These are phyloP conservation scores for Phaffia australis DNA, from an alignment of 768 basidiomycete genomes.

Conservation along the genomic window DNA sequence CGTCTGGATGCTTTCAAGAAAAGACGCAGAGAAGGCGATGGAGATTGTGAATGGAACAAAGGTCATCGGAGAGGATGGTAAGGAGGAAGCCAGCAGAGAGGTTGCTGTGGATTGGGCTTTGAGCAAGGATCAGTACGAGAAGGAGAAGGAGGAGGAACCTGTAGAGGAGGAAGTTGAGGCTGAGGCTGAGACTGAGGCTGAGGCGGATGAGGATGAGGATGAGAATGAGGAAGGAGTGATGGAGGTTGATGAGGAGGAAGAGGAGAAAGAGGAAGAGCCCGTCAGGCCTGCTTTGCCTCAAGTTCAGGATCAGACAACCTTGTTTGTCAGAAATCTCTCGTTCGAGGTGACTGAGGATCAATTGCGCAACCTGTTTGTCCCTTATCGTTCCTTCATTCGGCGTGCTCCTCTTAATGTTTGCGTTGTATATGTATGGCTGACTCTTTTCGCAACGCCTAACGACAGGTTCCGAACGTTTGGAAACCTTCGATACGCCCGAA, in stretches of 20 bases:
- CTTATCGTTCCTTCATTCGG: slow-evolving; percentile 6
- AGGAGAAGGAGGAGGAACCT: slow-evolving; percentile 71
- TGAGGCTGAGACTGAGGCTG: slow-evolving; percentile 34
- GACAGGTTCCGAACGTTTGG: slow-evolving; percentile 82
- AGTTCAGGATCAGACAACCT: slow-evolving; percentile 76
- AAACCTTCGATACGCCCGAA: slow-evolving; percentile 80
- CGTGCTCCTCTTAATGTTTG: not conserved
- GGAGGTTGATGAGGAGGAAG: slow-evolving; percentile 30
- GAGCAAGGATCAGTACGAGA: slow-evolving; percentile 56
- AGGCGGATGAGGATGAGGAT: slow-evolving; percentile 26
- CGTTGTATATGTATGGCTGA: not conserved
- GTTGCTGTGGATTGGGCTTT: slow-evolving; percentile 96
- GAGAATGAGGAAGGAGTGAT: slow-evolving; percentile 33
- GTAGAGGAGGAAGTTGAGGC: slow-evolving; percentile 36
- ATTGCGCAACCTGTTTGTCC: slow-evolving; percentile 63
- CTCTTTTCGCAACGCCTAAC: not conserved
- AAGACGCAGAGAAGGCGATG: slow-evolving; percentile 73
- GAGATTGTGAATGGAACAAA: slow-evolving; percentile 67
- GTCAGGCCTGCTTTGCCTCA: slow-evolving; percentile 51
- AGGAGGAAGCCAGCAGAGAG: slow-evolving; percentile 55
- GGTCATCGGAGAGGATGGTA: slow-evolving; percentile 47
- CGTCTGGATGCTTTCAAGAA: slow-evolving; percentile 79
- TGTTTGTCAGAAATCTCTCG: slow-evolving; percentile 88
- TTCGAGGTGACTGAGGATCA: slow-evolving; percentile 91
- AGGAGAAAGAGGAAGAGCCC: slow-evolving; percentile 35